These are phyloP conservation scores for Plasmodium falciparum DNA, from an alignment of 169 alveolate genomes.

Conservation along the genomic window DNA sequence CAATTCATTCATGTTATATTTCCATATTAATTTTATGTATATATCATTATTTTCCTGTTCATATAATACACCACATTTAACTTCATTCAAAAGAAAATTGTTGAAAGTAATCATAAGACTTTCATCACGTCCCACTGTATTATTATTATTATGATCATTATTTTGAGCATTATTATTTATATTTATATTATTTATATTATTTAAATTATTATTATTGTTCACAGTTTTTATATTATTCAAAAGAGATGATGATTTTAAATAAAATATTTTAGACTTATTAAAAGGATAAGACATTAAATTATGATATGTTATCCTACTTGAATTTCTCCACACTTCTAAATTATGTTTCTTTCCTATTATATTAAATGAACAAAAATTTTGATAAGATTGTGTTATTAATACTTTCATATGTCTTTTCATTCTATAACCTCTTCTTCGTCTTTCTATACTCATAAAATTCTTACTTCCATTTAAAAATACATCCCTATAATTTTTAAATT, in stretches of 20 bases:
- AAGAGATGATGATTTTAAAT: slow-evolving; percentile 21
- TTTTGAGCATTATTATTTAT: background rate
- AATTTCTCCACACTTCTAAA: slow-evolving; percentile 64
- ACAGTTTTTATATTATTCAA: slow-evolving; percentile 13
- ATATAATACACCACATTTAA: slow-evolving; percentile 47
- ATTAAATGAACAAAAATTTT: slow-evolving; percentile 72
- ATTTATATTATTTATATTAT: background rate
- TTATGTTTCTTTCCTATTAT: slow-evolving; percentile 75
- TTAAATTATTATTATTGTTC: background rate
- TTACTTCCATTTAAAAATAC: slow-evolving; percentile 50
- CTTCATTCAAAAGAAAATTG: slow-evolving; percentile 56
- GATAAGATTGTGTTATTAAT: slow-evolving; percentile 68
- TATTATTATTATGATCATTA: background rate
- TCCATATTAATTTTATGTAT: slow-evolving; percentile 61
- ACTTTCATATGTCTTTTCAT: slow-evolving; percentile 59
- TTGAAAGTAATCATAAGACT: slow-evolving; percentile 18
- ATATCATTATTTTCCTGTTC: slow-evolving; percentile 74
- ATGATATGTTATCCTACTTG: slow-evolving; percentile 27
- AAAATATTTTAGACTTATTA: slow-evolving; percentile 68
- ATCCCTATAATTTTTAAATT: slow-evolving; percentile 74
- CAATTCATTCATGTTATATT: slow-evolving; percentile 38
- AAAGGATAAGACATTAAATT: slow-evolving; percentile 35
- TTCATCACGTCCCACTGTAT: background rate
- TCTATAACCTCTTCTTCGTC: slow-evolving; percentile 22
- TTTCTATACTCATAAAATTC: slow-evolving; percentile 17